Evolutionary conservation across 2,329 filamentous ascomycete genomes (phyloP), one percentile per base, ranked within the genome.

Genomic region (Claviceps paspali): DNA sequence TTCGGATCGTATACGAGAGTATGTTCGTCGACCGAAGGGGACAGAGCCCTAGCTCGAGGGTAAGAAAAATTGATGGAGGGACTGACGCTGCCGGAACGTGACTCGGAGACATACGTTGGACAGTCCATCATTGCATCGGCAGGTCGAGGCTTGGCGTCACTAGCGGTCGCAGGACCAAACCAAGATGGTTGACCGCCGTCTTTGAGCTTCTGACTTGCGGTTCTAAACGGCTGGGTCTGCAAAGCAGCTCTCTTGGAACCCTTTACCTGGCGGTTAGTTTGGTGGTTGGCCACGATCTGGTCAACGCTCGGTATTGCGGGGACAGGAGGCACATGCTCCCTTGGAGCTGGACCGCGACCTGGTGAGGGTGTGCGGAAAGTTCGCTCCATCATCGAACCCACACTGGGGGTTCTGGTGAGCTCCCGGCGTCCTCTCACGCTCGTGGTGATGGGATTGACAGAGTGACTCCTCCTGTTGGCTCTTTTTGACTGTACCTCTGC

Each of bases 401-500:
- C 72, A 59, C 87, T 92, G 38, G 67, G 70, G 27, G 70, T 67
- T 49, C 83, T 68, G 43, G 78, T 68, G 42, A 87, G 61, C 36
- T 63, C 62, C 45, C 58, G 41, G 21, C 38, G 38, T 47, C 46
- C 60, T 56, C 41, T 48, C 28, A 61, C 58, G 34, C 57, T 61
- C 45, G 69, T 73, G 26, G 65, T 67, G 33, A 73, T 64, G 4
- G 84, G 88, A 2, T 82, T 82, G 29, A 72, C 60, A 1, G 86
- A 93, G 36, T 69, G 68, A 56, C 70, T 76, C 43, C 86, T 76
- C 48, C 84, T 75, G 42, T 75, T 57, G 52, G 81, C 87, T 52
- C 87, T 81, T 64, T 88, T 94, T 5, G 88, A 93, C 57, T 93
- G 81, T 31, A 92, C 75, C 52, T 85, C 76, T 54, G 76, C 79